Base-by-base conservation (phyloP, 495 filamentous ascomycete species). In the Tirmania nivea region DNA sequence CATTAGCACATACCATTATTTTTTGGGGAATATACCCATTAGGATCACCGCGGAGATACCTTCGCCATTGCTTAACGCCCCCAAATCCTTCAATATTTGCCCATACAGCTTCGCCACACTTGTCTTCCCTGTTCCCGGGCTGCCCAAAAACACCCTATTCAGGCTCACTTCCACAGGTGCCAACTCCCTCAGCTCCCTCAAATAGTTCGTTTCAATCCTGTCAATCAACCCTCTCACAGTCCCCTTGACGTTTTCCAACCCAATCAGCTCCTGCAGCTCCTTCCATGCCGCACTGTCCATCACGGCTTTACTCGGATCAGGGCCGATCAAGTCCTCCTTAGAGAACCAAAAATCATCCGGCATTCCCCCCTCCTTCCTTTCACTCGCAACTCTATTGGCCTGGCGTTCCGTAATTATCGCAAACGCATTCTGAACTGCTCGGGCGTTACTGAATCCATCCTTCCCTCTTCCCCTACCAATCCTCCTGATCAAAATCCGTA, bases 41-140 rank as follows among this genome's bases (percentile, higher is more conserved):
- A 31, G 25, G 0, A 7, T 7, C 3, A 42, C 34, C 2, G 21
- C 49, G 36, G 37, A 54, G 67, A 58, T 63, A 79, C 76, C 76
- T 73, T 82, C 75, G 0, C 78, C 76, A 50, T 75, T 80, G 2
- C 69, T 73, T 4, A 84, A 62, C 35, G 78, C 50, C 0, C 79
- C 78, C 12, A 83, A 60, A 52, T 78, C 71, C 0, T 71, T 77
- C 6, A 84, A 62, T 11, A 83, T 78, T 56, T 75, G 67, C 0
- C 78, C 80, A 58, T 82, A 89, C 2, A 87, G 61, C 62, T 83
- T 83, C 0, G 80, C 84, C 0, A 89, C 79, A 0, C 80, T 75
- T 0, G 83, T 87, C 59, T 87, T 89, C 0, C 84, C 83, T 0
- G 81, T 86, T 1, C 81, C 83, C 1, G 81, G 83, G 35, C 69